Evolutionary conservation across 2,329 filamentous ascomycete species (phyloP), one percentile per base, ranked within the genome.

Genomic region (Cadophora luteo-olivacea): DNA sequence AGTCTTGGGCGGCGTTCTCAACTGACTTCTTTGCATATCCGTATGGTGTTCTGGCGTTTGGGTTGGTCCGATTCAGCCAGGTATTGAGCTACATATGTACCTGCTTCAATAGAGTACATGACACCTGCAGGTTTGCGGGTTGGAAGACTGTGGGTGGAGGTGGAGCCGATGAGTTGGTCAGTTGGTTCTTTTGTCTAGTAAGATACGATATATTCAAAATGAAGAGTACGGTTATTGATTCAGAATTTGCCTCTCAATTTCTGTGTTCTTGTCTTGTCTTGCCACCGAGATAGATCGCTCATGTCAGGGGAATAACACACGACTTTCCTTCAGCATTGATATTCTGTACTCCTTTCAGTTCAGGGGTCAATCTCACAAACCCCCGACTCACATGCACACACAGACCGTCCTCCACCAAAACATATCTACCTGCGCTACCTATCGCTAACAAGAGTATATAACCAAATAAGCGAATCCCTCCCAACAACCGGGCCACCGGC

Each of bases 21-120:
- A 12, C 41, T 45, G 41, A 19, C n/a, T 16, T 58, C 32, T 24
- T 60, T 41, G 57, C 57, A 60, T 60, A 25, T 41, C 36, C 14
- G 33, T 41, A 60, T 19, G 57, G 57, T 58, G 55, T 58, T 58
- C n/a, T 24, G 55, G 55, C 57, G 57, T 60, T 38, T 22, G 5
- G 57, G 33, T 19, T 33, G 22, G 19, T 22, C 22, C 6, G 45
- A 22, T 49, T 22, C 16, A 11, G 12, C 12, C 5, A 45, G n/a
- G n/a, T 22, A 60, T 16, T 16, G 41, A 9, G 22, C 38, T 24
- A 24, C 33, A 25, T 16, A 49, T 6, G 57, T 45, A 45, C 12
- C 2, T 41, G 33, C 22, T 38, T 60, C 11, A 16, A 16, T 45
- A 60, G 57, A 60, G 57, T 22, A 38, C 36, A 14, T 38, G 36